A percentile compares a stretch with the other conserved stretches of the same genome.
These are phyloP conservation scores for Neonectria magnoliae DNA, from an alignment of 2,329 filamentous ascomycete species.

Conservation along the genomic window DNA sequence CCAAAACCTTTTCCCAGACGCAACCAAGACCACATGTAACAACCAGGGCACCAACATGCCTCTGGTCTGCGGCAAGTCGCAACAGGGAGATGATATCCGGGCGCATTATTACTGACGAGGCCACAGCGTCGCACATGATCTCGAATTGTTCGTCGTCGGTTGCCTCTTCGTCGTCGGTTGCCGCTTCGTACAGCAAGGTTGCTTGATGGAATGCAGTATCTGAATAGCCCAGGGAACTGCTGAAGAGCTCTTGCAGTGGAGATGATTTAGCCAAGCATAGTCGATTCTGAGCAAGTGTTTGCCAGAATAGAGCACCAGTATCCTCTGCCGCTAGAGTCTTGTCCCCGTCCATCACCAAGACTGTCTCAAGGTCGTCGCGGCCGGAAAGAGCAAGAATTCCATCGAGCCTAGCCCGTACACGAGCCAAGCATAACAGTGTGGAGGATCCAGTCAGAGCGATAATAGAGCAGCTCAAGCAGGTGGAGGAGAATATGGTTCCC, in stretches of 20 bases:
- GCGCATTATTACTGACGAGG: conserved; percentile 53
- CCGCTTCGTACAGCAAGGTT: conserved; percentile 62
- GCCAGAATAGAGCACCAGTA: conserved; percentile 62
- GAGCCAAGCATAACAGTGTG: conserved; percentile 17
- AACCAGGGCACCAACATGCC: conserved; percentile 58
- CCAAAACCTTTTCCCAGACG: conserved; percentile 66
- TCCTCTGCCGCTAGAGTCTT: conserved; percentile 63
- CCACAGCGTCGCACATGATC: conserved; percentile 55
- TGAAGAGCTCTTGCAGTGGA: conserved; percentile 58
- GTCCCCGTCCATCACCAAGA: conserved; percentile 68
- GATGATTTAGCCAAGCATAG: not conserved
- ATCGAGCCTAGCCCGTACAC: conserved; percentile 47
- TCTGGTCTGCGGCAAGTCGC: conserved; percentile 36
- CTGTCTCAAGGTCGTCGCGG: conserved; percentile 48
- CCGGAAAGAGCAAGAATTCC: conserved; percentile 43
- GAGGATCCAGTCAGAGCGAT: too few relatives aligned
- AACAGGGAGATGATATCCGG: conserved; percentile 60
- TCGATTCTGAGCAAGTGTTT: conserved; percentile 25
- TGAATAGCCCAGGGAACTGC: conserved; percentile 57
- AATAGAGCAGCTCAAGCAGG: too few relatives aligned
- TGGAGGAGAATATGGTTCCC: not conserved
- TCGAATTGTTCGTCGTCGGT: conserved; percentile 54
- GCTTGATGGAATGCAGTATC: conserved; percentile 66
- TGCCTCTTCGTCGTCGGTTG: too few relatives aligned
- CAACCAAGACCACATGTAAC: conserved; percentile 63